A percentile compares a stretch with the other conserved stretches of the same genome.
phyloP scores from a whole-genome alignment of 202 grass and related monocot genomes.

The Elaeis oleifera region DNA sequence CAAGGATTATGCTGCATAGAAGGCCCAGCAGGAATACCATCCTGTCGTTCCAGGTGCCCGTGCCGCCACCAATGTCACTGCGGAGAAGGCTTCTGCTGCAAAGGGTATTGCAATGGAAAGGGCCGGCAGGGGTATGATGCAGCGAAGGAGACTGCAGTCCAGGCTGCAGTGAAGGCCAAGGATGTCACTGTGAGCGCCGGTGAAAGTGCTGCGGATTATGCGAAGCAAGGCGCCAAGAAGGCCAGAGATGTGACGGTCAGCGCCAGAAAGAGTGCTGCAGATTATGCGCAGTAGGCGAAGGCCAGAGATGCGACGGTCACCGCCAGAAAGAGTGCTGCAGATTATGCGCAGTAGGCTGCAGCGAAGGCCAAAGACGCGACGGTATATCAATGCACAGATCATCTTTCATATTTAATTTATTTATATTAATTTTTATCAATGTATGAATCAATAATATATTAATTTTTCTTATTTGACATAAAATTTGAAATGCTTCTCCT shows the following conservation, averaged over 20 bases:
- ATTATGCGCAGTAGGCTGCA: conserved; percentile 36
- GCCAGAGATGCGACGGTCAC: conserved; percentile 32
- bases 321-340: conserved; percentile 13
- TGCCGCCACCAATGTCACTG: conserved; percentile 13
- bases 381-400: too few relatives aligned
- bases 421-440: too few relatives aligned
- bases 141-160: background rate
- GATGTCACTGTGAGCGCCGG: conserved; percentile 5
- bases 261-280: conserved; percentile 14
- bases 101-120: conserved; percentile 21
- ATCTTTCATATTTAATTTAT: too few relatives aligned
- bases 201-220: conserved; percentile 16
- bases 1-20: conserved; percentile 23
- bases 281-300: conserved; percentile 38
- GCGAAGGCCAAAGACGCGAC: conserved; percentile 43
- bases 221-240: conserved; percentile 20
- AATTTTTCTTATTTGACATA: too few relatives aligned
- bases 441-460: too few relatives aligned
- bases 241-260: conserved; percentile 21
- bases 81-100: conserved; percentile 19
- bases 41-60: conserved; percentile 12
- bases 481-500: too few relatives aligned
- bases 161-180: conserved; percentile 15
- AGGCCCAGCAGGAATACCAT: conserved; percentile 23
- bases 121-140: conserved; percentile 17